These are phyloP conservation scores for Lactuca sativa DNA, from an alignment of 129 eudicot genomes.

Conservation along the genomic window DNA sequence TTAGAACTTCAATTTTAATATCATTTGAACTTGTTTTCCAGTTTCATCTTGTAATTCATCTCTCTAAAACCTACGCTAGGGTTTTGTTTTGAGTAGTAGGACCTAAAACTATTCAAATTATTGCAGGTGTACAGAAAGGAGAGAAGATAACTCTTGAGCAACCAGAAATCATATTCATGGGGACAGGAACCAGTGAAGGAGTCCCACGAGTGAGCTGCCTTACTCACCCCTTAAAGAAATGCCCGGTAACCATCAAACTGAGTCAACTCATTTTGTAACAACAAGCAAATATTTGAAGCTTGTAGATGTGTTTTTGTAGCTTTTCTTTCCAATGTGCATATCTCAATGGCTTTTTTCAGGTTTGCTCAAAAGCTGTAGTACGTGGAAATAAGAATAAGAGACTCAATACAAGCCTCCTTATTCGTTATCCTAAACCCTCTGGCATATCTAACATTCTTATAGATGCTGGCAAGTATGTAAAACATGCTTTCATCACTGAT, in stretches of 20 bases:
- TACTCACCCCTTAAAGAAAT: constrained; percentile 66
- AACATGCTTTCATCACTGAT: constrained; percentile 16
- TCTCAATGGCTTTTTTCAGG: constrained; percentile 45
- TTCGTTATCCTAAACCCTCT: constrained; percentile 59
- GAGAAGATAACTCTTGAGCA: constrained; percentile 37
- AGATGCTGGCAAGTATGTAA: constrained; percentile 98
- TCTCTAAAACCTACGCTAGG: not conserved
- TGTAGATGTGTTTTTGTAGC: not conserved
- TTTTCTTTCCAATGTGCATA: constrained; percentile 8
- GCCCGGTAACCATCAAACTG: constrained; percentile 46
- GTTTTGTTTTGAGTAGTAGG: not conserved
- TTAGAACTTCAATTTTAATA: not conserved
- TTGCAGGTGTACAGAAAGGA: constrained; percentile 37
- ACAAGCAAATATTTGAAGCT: not conserved
- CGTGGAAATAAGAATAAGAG: constrained; percentile 82
- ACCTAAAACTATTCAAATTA: constrained; percentile 21
- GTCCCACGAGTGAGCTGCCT: constrained; percentile 99
- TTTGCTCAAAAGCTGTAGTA: constrained; percentile 77
- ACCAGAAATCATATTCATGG: constrained; percentile 87
- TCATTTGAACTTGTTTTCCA: constrained; percentile 4
- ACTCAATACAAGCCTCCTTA: constrained; percentile 87
- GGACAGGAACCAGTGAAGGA: constrained; percentile 99
- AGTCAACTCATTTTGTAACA: constrained; percentile 1
- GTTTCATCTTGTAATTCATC: not conserved
- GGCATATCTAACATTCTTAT: constrained; percentile 76